Conservation (phyloP, 345 rosid genomes). For the Cardamine chenopodiifolia region DNA sequence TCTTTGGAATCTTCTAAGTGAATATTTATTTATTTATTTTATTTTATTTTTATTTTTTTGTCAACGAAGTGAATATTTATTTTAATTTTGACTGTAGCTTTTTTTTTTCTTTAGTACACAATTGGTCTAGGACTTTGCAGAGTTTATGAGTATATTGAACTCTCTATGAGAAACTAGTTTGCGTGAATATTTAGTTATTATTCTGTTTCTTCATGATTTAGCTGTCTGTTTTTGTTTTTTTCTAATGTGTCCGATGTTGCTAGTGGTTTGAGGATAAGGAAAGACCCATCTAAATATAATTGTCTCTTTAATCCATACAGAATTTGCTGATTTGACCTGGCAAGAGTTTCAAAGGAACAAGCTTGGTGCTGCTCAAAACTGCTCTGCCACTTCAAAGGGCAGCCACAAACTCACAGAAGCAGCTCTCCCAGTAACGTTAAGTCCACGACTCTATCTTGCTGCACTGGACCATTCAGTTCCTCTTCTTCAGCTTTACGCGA, state of each 20-base stretch:
- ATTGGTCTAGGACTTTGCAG: slow-evolving; percentile 13
- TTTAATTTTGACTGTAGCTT: slow-evolving; percentile 1
- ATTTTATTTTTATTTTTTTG: too few species aligned
- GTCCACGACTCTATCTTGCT: background rate
- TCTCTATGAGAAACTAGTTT: slow-evolving; percentile 13
- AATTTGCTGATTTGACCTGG: slow-evolving; percentile 94
- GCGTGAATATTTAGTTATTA: background rate
- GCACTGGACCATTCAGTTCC: background rate
- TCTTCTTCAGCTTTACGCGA: slow-evolving; percentile 1
- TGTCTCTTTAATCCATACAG: slow-evolving; percentile 47
- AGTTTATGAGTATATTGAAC: background rate
- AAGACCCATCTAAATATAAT: background rate
- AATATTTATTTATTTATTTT: too few species aligned
- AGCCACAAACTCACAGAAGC: slow-evolving; percentile 70
- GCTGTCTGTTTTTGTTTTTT: slow-evolving; percentile 4
- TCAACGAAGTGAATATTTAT: too few species aligned
- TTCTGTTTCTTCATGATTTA: slow-evolving; percentile 1
- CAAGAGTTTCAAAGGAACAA: slow-evolving; percentile 79
- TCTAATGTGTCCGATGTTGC: background rate
- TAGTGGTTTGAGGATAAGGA: background rate
- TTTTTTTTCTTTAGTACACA: slow-evolving; percentile 13
- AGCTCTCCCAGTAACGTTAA: slow-evolving; percentile 63
- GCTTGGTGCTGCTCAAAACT: slow-evolving; percentile 95
- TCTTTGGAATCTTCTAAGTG: slow-evolving; percentile 11
- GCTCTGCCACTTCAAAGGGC: slow-evolving; percentile 89